Percentiles rank a stretch among this genome's conserved stretches.
Evolutionary conservation across 2,329 filamentous ascomycete species (phyloP).

Genomic region (Trichoderma arundinaceum): DNA sequence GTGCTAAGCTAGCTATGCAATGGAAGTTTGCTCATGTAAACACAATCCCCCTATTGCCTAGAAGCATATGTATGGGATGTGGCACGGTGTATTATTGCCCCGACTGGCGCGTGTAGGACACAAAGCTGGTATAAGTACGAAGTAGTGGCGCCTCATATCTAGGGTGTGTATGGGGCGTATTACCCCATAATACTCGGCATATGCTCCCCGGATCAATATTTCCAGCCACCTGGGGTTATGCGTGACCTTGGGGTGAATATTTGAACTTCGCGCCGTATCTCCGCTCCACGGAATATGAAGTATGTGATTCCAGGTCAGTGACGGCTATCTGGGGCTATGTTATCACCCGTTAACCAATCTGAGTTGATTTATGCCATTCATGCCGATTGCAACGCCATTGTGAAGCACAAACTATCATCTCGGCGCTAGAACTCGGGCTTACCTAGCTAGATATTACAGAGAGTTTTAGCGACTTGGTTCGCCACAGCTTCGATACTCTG

Average conservation of each 20-base stretch:
- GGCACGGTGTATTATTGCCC: no score
- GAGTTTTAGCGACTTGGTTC: not conserved
- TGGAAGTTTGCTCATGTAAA: no score
- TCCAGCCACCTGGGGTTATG: slow-evolving; percentile 1
- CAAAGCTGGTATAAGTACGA: no score
- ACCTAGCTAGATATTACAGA: not conserved
- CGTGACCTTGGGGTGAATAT: slow-evolving; percentile 8
- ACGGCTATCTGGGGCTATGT: not conserved
- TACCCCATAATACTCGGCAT: not conserved
- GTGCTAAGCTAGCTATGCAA: no score
- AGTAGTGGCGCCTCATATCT: not conserved
- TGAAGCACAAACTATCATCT: not conserved
- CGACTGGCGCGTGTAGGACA: no score
- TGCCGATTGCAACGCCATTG: not conserved
- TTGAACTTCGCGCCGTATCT: not conserved
- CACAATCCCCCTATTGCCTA: no score
- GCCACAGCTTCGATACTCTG: not conserved
- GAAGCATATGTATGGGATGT: no score
- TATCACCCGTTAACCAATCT: not conserved
- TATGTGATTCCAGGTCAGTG: not conserved
- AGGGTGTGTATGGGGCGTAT: not conserved
- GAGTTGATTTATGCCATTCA: not conserved
- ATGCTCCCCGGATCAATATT: slow-evolving; percentile 22
- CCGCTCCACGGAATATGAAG: not conserved
- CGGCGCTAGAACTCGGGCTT: no score